phyloP scores from a whole-genome alignment of 345 rosid species.

The Eucalyptus marginata region DNA sequence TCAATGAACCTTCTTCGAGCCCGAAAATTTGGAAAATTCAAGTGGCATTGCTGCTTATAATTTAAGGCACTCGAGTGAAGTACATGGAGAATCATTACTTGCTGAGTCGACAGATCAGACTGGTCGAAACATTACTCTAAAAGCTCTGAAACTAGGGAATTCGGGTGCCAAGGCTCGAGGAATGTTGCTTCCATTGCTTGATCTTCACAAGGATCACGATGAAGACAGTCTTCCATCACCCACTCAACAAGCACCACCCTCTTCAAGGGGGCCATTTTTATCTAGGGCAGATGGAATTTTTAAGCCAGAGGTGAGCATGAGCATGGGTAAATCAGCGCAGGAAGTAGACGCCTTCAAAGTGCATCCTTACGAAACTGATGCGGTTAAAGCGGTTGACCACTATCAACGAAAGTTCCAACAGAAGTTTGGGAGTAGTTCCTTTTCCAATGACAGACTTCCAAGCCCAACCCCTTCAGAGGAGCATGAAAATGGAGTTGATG shows the following conservation, averaged over 20 bases:
- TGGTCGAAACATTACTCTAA: constrained; percentile 11
- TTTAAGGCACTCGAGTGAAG: not conserved
- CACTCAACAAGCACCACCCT: constrained; percentile 61
- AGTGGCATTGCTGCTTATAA: constrained; percentile 6
- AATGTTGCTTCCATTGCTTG: constrained; percentile 57
- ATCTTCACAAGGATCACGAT: constrained; percentile 94
- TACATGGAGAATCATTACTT: not conserved
- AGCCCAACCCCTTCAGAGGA: constrained; percentile 97
- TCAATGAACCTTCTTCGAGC: not conserved
- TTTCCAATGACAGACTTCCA: constrained; percentile 52
- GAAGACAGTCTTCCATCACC: constrained; percentile 95
- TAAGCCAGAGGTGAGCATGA: constrained; percentile 9
- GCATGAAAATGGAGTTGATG: constrained; percentile 40
- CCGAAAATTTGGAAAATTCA: constrained; percentile 14
- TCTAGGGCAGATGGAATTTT: constrained; percentile 21
- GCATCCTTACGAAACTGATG: constrained; percentile 67
- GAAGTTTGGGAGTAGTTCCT: constrained; percentile 7
- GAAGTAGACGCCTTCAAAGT: constrained; percentile 18
- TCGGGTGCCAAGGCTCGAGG: constrained; percentile 37
- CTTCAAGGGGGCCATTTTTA: constrained; percentile 4
- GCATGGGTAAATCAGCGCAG: constrained; percentile 17
- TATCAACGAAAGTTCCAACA: constrained; percentile 72
- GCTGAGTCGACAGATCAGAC: constrained; percentile 8
- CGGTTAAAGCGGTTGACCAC: constrained; percentile 59
- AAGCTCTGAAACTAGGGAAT: constrained; percentile 27